A percentile compares a stretch with the other conserved stretches of the same genome.
Evolutionary conservation across 305 asterid species (phyloP).

Genomic region (Fraxinus velutina): DNA sequence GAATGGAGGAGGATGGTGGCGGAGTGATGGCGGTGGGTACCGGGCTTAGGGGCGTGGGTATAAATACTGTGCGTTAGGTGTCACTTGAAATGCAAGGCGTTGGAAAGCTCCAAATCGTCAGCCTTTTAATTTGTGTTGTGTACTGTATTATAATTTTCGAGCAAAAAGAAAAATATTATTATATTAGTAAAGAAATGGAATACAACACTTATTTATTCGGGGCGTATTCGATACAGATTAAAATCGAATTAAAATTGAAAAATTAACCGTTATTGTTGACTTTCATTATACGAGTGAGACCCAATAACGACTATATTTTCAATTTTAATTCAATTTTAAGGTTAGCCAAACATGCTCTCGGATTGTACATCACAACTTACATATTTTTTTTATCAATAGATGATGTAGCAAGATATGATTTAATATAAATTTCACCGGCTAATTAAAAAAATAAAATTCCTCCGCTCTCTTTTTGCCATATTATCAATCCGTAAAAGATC

Average conservation of each 20-base stretch:
- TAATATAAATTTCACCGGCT: neutral
- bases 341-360: neutral
- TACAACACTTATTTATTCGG: neutral
- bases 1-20: neutral
- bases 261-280: too few species aligned
- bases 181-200: neutral
- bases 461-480: neutral
- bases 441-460: too few species aligned
- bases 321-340: too few species aligned
- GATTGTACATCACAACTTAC: neutral
- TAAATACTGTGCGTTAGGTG: slow-evolving; percentile 29
- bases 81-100: slow-evolving; percentile 32
- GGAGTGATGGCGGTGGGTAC: neutral
- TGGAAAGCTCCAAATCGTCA: slow-evolving; percentile 32
- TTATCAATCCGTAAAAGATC: neutral
- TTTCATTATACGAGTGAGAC: too few species aligned
- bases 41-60: neutral
- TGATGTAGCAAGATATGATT: too few species aligned
- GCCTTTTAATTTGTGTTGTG: slow-evolving; percentile 16
- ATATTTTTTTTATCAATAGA: neutral
- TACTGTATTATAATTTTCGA: neutral
- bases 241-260: too few species aligned
- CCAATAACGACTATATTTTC: too few species aligned
- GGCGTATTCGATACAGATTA: too few species aligned
- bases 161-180: neutral